Conservation (phyloP, 495 filamentous ascomycete genomes). For the Aspergillus kassunensis region DNA sequence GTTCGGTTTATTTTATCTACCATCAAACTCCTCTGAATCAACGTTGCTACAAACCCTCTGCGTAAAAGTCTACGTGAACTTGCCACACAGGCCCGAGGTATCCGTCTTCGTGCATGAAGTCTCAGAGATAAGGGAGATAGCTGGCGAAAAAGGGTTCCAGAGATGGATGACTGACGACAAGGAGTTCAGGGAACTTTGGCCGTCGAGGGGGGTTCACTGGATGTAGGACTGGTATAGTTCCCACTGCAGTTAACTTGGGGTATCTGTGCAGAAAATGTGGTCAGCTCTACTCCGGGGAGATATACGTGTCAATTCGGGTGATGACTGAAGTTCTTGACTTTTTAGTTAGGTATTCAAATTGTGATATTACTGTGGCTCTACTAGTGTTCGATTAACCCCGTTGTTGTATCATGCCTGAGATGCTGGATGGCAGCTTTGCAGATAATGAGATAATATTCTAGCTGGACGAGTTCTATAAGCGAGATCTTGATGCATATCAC, state of each 20-base stretch:
- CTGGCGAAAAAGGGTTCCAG: not conserved
- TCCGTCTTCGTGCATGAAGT: not conserved
- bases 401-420: too few relatives aligned
- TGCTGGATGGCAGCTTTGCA: too few relatives aligned
- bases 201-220: slow-evolving; percentile 2
- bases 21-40: not conserved
- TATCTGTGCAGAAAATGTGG: too few relatives aligned
- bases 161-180: not conserved
- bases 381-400: too few relatives aligned
- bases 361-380: too few relatives aligned
- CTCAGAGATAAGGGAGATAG: not conserved
- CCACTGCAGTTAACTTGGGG: not conserved
- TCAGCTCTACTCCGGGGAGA: too few relatives aligned
- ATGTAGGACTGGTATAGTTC: slow-evolving; percentile 10
- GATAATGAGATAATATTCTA: too few relatives aligned
- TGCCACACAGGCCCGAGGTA: not conserved
- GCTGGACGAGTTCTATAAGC: too few relatives aligned
- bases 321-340: too few relatives aligned
- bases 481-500: too few relatives aligned
- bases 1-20: not conserved
- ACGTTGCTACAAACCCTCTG: not conserved
- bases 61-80: not conserved
- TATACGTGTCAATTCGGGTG: too few relatives aligned
- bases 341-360: too few relatives aligned
- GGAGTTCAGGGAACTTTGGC: slow-evolving; percentile 1